phyloP scores from a whole-genome alignment of 352 stramenopile species.

The Globisporangium spinosum region DNA sequence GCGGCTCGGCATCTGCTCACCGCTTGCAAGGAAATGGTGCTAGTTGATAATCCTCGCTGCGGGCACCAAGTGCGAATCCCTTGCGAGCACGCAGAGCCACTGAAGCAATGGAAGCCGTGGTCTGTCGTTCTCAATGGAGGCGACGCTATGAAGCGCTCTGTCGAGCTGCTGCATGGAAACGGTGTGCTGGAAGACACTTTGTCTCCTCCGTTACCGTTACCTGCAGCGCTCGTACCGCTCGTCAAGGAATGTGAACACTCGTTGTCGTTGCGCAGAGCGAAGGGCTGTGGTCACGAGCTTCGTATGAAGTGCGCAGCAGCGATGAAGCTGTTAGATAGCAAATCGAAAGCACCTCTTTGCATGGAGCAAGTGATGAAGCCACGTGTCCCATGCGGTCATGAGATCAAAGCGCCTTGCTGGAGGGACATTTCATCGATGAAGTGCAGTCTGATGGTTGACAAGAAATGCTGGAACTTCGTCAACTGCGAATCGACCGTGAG shows the following conservation, averaged over 20 bases:
- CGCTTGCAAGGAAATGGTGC: slow-evolving; percentile 33
- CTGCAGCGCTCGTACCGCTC: slow-evolving; percentile 22
- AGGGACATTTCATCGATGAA: slow-evolving; percentile 26
- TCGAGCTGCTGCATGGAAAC: slow-evolving; percentile 30
- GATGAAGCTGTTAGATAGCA: slow-evolving; percentile 35
- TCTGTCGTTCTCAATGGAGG: neutral
- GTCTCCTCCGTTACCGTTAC: slow-evolving; percentile 21
- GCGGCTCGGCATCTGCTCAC: slow-evolving; percentile 31
- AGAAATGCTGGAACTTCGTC: slow-evolving; percentile 58
- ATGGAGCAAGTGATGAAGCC: slow-evolving; percentile 28
- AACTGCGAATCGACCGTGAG: slow-evolving; percentile 35
- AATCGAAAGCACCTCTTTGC: slow-evolving; percentile 19
- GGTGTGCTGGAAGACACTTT: slow-evolving; percentile 42
- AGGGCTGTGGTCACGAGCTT: slow-evolving; percentile 51
- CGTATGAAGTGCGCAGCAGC: slow-evolving; percentile 50
- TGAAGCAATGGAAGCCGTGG: slow-evolving; percentile 56
- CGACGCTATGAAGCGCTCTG: neutral
- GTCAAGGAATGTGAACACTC: slow-evolving; percentile 35
- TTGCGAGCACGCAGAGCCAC: slow-evolving; percentile 28
- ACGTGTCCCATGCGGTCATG: slow-evolving; percentile 38
- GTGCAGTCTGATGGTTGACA: slow-evolving; percentile 38
- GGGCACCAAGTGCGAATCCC: slow-evolving; percentile 40
- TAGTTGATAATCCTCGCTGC: slow-evolving; percentile 33
- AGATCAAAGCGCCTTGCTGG: slow-evolving; percentile 35
- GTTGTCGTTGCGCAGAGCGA: slow-evolving; percentile 36